These are phyloP conservation scores for Echinosophora koreensis DNA, from an alignment of 306 rosid genomes.

Conservation along the genomic window DNA sequence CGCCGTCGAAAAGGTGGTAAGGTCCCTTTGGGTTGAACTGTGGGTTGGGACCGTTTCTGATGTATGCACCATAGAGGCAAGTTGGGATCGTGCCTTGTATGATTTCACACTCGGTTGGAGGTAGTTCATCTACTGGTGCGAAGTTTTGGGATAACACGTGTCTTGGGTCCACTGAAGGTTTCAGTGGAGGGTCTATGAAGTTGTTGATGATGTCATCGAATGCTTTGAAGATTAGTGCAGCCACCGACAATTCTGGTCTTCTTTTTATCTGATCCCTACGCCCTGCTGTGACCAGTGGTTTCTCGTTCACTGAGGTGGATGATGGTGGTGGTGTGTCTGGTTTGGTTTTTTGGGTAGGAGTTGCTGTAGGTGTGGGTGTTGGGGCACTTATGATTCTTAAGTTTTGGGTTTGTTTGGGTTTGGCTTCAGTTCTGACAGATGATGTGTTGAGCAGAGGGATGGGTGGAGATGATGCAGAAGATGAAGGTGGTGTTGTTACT, in stretches of 20 bases:
- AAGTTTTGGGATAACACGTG: constrained; percentile 69
- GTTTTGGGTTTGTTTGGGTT: constrained; percentile 35
- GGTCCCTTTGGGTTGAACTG: constrained; percentile 93
- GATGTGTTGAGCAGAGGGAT: constrained; percentile 40
- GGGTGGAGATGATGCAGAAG: constrained; percentile 6
- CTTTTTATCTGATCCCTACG: not conserved
- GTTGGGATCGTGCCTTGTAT: constrained; percentile 64
- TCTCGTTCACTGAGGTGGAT: not conserved
- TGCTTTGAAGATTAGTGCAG: constrained; percentile 57
- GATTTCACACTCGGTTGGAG: constrained; percentile 74
- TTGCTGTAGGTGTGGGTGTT: too few species aligned
- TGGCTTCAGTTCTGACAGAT: constrained; percentile 55
- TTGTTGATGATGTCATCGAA: constrained; percentile 77
- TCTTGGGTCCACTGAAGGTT: constrained; percentile 69
- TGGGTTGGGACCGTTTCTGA: constrained; percentile 93
- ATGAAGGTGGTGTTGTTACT: not conserved
- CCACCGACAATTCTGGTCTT: constrained; percentile 41
- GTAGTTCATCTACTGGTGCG: constrained; percentile 80
- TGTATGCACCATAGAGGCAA: constrained; percentile 80
- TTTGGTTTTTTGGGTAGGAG: not conserved
- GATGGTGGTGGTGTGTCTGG: not conserved
- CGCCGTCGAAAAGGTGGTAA: constrained; percentile 94
- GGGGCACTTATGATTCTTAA: not conserved
- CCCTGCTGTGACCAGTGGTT: not conserved
- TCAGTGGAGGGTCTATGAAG: constrained; percentile 81